These are phyloP conservation scores for Stephania cephalantha DNA, from an alignment of 164 flowering plant genomes.

Conservation along the genomic window DNA sequence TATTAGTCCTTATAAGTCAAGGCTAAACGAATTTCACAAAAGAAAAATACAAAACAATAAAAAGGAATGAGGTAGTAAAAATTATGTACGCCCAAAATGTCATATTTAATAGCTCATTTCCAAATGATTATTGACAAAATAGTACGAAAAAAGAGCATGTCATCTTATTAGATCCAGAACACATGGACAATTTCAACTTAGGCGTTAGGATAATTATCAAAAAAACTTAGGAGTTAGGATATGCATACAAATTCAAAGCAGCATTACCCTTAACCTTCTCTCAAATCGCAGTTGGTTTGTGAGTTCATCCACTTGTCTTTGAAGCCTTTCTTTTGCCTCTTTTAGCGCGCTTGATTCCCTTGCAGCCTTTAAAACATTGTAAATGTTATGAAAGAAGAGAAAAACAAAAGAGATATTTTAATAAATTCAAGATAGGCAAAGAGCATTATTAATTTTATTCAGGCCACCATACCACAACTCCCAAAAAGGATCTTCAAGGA, in stretches of 20 bases:
- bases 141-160: too few species aligned
- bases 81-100: not conserved
- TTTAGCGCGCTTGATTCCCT: conserved; percentile 91
- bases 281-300: conserved; percentile 83
- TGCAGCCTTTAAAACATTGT: conserved; percentile 47
- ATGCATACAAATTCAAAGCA: not conserved
- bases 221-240: not conserved
- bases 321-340: conserved; percentile 90
- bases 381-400: not conserved
- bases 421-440: too few species aligned
- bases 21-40: not conserved
- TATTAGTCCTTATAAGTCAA: conserved; percentile 1
- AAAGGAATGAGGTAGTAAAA: not conserved
- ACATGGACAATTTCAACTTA: not conserved
- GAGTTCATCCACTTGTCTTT: conserved; percentile 77
- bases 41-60: not conserved
- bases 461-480: too few species aligned
- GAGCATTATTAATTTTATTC: too few species aligned
- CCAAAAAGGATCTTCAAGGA: too few species aligned
- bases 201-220: not conserved
- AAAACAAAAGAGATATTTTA: too few species aligned
- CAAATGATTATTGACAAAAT: too few species aligned
- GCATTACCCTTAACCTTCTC: conserved; percentile 70
- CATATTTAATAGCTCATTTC: not conserved
- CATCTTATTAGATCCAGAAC: not conserved